Conservation (phyloP, 2,329 filamentous ascomycete species). For the Xylariaceae sp. region DNA sequence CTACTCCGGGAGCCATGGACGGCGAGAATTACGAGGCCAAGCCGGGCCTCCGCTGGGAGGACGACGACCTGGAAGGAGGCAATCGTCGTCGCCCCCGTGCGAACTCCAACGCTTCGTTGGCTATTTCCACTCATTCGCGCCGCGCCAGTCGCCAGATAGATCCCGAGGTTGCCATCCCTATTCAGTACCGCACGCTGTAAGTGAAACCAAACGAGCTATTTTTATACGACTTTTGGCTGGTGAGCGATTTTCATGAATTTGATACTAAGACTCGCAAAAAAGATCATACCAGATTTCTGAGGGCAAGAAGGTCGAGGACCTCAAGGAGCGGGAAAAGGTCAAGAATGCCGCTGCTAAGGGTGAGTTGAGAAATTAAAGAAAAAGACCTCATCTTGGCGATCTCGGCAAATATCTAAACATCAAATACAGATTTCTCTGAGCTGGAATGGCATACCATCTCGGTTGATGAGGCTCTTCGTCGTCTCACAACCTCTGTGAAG, state of each 20-base stretch:
- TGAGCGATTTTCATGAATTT: background rate
- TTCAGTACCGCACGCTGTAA: constrained; percentile 52
- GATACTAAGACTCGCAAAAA: constrained; percentile 14
- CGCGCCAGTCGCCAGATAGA: constrained; percentile 38
- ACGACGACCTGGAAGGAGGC: constrained; percentile 35
- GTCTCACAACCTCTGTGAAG: constrained; percentile 51
- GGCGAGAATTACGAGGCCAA: constrained; percentile 27
- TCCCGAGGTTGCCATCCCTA: constrained; percentile 41
- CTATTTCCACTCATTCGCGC: constrained; percentile 39
- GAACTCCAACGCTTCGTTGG: constrained; percentile 28
- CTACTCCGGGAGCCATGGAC: constrained; percentile 8
- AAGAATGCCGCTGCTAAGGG: constrained; percentile 40
- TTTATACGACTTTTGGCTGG: background rate
- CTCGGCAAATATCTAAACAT: background rate
- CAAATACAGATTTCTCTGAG: constrained; percentile 48
- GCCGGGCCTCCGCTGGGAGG: constrained; percentile 34
- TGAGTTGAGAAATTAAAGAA: background rate
- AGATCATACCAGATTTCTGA: constrained; percentile 54
- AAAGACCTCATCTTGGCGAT: constrained; percentile 14
- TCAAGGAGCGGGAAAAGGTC: constrained; percentile 36
- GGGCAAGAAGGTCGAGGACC: constrained; percentile 41
- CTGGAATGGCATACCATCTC: constrained; percentile 64
- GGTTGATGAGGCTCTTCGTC: constrained; percentile 52
- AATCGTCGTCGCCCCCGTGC: constrained; percentile 22
- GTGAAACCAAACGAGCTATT: constrained; percentile 13